Conservation (phyloP, 192 early-diverging fungal species). For the Entomortierella chlamydospora region DNA sequence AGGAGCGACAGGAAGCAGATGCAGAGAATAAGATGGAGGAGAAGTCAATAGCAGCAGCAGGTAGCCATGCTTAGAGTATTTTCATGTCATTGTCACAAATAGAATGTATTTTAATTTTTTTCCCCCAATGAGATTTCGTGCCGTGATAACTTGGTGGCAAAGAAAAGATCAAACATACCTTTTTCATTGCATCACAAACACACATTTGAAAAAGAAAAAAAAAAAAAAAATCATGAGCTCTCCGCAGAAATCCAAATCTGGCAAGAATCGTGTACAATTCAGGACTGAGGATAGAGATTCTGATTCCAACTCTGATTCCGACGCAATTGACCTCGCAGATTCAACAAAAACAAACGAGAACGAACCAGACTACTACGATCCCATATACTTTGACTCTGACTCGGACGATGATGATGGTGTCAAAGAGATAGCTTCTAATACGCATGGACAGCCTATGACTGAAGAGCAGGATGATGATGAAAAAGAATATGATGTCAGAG, state of each 20-base stretch:
- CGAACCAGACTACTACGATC: slow-evolving; percentile 59
- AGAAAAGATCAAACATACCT: neutral
- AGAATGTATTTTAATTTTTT: too few species aligned
- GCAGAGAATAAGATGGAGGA: neutral
- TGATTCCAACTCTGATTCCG: slow-evolving; percentile 16
- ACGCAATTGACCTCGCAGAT: slow-evolving; percentile 5
- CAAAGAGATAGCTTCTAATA: neutral
- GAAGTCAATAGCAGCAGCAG: neutral
- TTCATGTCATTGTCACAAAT: too few species aligned
- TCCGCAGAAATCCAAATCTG: neutral
- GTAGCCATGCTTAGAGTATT: too few species aligned
- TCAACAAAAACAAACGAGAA: slow-evolving; percentile 8
- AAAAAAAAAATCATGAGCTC: slow-evolving; percentile 2
- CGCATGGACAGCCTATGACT: too few species aligned
- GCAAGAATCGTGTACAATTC: slow-evolving; percentile 11
- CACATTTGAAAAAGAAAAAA: too few species aligned
- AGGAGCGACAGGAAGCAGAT: slow-evolving; percentile 3
- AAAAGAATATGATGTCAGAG: slow-evolving; percentile 22
- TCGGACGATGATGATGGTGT: slow-evolving; percentile 33
- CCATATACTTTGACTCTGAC: slow-evolving; percentile 66
- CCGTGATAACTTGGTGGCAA: slow-evolving; percentile 6
- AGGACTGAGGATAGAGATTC: neutral
- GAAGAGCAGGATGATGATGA: slow-evolving; percentile 30
- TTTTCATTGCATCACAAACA: neutral
- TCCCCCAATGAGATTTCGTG: neutral